Conservation (phyloP, 2,329 filamentous ascomycete genomes). For the Akanthomyces muscarius region DNA sequence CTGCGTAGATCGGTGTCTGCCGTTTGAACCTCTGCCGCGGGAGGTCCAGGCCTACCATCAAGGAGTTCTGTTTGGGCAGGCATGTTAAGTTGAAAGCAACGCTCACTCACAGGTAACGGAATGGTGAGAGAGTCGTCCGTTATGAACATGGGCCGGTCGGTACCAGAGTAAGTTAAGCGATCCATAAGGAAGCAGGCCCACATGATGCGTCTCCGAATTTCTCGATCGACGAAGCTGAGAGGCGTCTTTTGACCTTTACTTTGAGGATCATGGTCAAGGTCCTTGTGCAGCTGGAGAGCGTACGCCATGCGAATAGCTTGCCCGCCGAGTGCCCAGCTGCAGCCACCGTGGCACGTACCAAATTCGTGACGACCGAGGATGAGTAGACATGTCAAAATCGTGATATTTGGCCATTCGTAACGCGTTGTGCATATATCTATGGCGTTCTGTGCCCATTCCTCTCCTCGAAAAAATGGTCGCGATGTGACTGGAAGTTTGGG, state of each 20-base stretch:
- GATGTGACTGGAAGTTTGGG: slow-evolving; percentile 72
- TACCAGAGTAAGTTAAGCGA: slow-evolving; percentile 92
- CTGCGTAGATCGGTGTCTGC: slow-evolving; percentile 61
- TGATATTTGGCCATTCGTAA: slow-evolving; percentile 95
- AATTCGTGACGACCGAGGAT: slow-evolving; percentile 92
- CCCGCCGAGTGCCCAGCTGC: slow-evolving; percentile 93
- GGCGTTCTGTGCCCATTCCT: slow-evolving; percentile 86
- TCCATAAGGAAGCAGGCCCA: slow-evolving; percentile 99
- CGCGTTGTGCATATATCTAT: slow-evolving; percentile 80
- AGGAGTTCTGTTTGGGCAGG: slow-evolving; percentile 82
- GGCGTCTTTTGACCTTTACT: slow-evolving; percentile 58
- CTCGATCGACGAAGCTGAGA: slow-evolving; percentile 85
- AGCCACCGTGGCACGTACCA: slow-evolving; percentile 90
- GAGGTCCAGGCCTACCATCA: slow-evolving; percentile 63
- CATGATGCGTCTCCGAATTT: slow-evolving; percentile 91
- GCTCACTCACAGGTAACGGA: slow-evolving; percentile 86
- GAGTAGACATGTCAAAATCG: slow-evolving; percentile 85
- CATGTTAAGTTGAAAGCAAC: slow-evolving; percentile 86
- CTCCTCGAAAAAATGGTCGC: slow-evolving; percentile 75
- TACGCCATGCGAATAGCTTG: slow-evolving; percentile 97
- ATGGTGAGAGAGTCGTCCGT: slow-evolving; percentile 86
- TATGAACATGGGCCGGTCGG: slow-evolving; percentile 86
- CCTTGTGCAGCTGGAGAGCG: slow-evolving; percentile 87
- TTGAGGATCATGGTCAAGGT: slow-evolving; percentile 76
- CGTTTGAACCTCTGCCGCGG: slow-evolving; percentile 56